Conservation (phyloP, 2,329 filamentous ascomycete species). For the Fusarium praegraminearum region DNA sequence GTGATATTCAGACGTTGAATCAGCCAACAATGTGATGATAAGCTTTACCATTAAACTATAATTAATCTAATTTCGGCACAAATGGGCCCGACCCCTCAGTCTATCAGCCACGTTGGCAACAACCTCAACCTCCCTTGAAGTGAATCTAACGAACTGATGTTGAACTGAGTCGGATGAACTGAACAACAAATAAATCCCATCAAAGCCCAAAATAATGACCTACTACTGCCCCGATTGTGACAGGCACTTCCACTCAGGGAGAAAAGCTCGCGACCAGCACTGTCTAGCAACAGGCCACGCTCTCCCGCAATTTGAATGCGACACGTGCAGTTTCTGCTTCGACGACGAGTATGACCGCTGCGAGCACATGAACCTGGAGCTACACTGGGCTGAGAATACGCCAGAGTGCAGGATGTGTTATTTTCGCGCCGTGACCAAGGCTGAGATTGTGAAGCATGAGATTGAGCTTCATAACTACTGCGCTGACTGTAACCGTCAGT, state of each 20-base stretch:
- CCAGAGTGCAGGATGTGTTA: slow-evolving; percentile 48
- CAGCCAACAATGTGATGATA: background rate
- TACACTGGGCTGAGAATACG: slow-evolving; percentile 44
- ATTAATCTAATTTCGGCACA: background rate
- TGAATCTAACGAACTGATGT: background rate
- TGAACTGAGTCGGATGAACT: background rate
- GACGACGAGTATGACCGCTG: slow-evolving; percentile 30
- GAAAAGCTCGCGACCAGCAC: slow-evolving; percentile 47
- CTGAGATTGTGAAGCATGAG: slow-evolving; percentile 46
- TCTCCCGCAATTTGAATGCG: slow-evolving; percentile 47
- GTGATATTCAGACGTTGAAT: background rate
- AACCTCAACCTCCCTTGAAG: background rate
- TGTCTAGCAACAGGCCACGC: slow-evolving; percentile 46
- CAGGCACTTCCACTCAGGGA: slow-evolving; percentile 42
- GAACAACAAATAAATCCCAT: background rate
- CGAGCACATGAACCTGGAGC: slow-evolving; percentile 49
- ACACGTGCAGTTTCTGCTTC: slow-evolving; percentile 46
- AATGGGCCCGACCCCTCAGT: background rate
- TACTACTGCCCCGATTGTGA: slow-evolving; percentile 47
- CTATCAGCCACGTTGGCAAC: background rate
- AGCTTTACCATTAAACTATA: background rate
- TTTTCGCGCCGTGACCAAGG: background rate
- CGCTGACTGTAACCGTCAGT: slow-evolving; percentile 50
- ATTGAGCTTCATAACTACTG: slow-evolving; percentile 51
- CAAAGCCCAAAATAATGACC: slow-evolving; percentile 8